Evolutionary conservation across 1,284 basidiomycete species (phyloP), one percentile per base, ranked within the genome.

Genomic region (Lignosus rhinocerotis): DNA sequence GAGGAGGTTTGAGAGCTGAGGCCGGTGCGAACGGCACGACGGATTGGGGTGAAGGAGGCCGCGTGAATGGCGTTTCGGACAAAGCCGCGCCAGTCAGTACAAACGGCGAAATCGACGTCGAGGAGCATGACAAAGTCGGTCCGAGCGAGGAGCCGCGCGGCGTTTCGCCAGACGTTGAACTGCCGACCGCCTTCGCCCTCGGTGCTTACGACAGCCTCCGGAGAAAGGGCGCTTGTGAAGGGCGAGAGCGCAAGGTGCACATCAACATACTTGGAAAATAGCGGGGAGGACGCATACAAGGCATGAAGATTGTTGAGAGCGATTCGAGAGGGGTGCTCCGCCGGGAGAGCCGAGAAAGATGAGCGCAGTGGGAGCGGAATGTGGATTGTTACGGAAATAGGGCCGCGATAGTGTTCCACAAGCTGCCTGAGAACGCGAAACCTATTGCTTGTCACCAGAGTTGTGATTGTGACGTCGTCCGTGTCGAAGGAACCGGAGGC

Each of bases 61-160:
- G 56, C 43, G 6, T 55, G 60, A 46, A 72, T 34, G 8, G 66
- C 65, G 30, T 67, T 70, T 53, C 77, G 75, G 56, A 92, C 75
- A 10, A 83, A 78, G 19, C 70, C 70, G 54, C 89, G 80, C 72
- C 93, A 90, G 72, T 92, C 83, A 51, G 93, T 93, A 69, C 90
- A 93, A 8, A 91, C 73, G 41, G 83, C 87, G 71, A 94, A 94
- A 70, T 94, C 92, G 60, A 93, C 87, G 71, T 94, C 92, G 53
- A 94, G 83, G 86, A 93, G 91, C 86, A 94, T 90, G 52, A 93
- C 83, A 66, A 84, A 92, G 61, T 88, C 82, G 6, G 92, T 93
- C 12, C 90, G 81, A 1, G 91, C 87, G 67, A 92, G 91, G 53
- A 92, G 77, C 43, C 92, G 83, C 11, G 92, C 92, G 36, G 86